Base-by-base conservation (phyloP, 108 stramenopile species). In the Pseudonitzschia pungens region DNA sequence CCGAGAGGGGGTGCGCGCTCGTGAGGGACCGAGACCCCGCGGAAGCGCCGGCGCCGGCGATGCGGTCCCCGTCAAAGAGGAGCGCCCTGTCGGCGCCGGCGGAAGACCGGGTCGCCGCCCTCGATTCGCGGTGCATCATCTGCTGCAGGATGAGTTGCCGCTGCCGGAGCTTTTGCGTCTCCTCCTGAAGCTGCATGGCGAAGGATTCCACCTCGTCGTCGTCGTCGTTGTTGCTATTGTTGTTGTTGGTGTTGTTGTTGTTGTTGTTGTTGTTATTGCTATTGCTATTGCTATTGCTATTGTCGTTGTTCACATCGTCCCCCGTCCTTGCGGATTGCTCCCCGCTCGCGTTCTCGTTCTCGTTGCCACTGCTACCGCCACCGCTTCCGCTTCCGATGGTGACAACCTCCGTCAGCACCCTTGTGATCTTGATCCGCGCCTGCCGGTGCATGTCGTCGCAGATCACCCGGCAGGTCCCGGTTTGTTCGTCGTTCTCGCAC, bases 401-500 rank as follows among this genome's bases (percentile, higher is more conserved):
- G 11, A 20, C 36, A 22, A 18, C 16, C 4, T 2, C 54, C 3
- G 24, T 24, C 22, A 55, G 26, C 12, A 55, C 31, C 18, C 48
- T 20, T 20, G 56, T 68, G 48, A 87, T 16, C 64, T 78, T 53
- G 33, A 32, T 67, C 4, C 57, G 41, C 1, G 83, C 86, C n/a
- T 31, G 32, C 31, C 69, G 31, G 65, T 77, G 75, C 83, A 87
- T 87, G 58, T 76, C 74, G 59, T 81, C 72, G 67, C 86, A 87
- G 44, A 87, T 82, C n/a, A 77, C 21, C 41, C 68, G 55, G 36
- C 80, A 79, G 4, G 86, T 83, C 26, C 73, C 70, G 33, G 26
- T 62, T 72, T 87, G 86, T 56, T 87, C 83, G 15, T 74, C 59
- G 16, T 77, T 87, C 68, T 87, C 86, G 51, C 86, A 87, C 7